Evolutionary conservation across 1,139 yeast species (phyloP).

Genomic region (Blastobotrys arbuscula): DNA sequence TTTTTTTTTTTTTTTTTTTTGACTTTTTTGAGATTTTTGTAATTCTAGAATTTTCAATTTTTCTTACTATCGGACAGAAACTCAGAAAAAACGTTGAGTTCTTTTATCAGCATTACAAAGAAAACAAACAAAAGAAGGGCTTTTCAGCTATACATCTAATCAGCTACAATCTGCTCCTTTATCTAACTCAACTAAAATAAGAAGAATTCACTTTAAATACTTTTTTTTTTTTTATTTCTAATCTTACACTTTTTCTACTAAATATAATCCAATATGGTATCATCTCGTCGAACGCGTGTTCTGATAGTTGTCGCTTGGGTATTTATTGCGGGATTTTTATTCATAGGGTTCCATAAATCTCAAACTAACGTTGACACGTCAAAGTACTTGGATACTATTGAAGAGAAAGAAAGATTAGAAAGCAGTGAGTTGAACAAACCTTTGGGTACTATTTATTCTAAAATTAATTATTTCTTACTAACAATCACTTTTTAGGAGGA

Average conservation of each 20-base stretch:
- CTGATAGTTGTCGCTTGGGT: conserved; percentile 27
- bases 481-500: conserved; percentile 3
- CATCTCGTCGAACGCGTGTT: conserved; percentile 27
- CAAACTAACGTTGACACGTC: conserved; percentile 19
- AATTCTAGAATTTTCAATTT: background rate
- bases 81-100: background rate
- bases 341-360: conserved; percentile 24
- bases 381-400: conserved; percentile 21
- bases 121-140: background rate
- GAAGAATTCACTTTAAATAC: no score
- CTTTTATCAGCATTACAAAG: background rate
- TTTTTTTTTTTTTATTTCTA: background rate
- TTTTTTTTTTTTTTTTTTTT: no score
- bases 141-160: no score
- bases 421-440: conserved; percentile 19
- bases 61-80: background rate
- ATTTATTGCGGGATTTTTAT: conserved; percentile 23
- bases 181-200: background rate
- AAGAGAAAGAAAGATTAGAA: conserved; percentile 24
- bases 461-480: background rate
- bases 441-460: background rate
- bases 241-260: background rate
- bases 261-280: conserved; percentile 20
- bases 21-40: background rate
- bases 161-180: background rate